phyloP scores from a whole-genome alignment of 2,329 filamentous ascomycete species.

The Dactylellina parvicollis region DNA sequence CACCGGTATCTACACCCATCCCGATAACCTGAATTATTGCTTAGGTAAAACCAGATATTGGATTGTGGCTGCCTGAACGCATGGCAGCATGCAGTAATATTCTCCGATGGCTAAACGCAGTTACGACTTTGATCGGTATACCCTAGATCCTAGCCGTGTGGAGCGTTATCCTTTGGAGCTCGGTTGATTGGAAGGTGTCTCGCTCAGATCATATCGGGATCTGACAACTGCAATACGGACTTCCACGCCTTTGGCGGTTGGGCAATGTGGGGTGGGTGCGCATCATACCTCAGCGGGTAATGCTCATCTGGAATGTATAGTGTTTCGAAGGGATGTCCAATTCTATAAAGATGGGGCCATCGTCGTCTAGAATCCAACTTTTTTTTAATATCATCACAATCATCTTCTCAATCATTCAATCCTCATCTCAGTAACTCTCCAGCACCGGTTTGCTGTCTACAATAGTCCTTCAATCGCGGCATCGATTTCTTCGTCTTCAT shows the following conservation, averaged over 20 bases:
- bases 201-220: constrained; percentile 44
- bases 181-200: constrained; percentile 41
- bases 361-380: constrained; percentile 45
- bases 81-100: constrained; percentile 27
- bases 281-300: constrained; percentile 19
- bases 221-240: constrained; percentile 39
- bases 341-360: constrained; percentile 41
- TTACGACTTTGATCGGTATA: constrained; percentile 7
- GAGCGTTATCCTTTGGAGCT: constrained; percentile 44
- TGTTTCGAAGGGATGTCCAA: constrained; percentile 25
- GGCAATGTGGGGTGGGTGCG: constrained; percentile 30
- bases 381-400: constrained; percentile 38
- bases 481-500: constrained; percentile 18
- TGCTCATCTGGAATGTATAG: constrained; percentile 23
- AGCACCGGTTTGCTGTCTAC: constrained; percentile 18
- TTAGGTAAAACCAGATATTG: constrained; percentile 45
- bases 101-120: constrained; percentile 25
- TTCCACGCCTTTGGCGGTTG: constrained; percentile 18
- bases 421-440: constrained; percentile 8
- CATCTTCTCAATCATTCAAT: constrained; percentile 42
- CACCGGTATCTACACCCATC: constrained; percentile 35
- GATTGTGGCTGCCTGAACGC: constrained; percentile 42
- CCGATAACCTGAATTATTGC: constrained; percentile 40
- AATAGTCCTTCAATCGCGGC: constrained; percentile 11
- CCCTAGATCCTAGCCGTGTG: constrained; percentile 37